Percentiles rank a stretch among this genome's conserved stretches.
Evolutionary conservation across 2,329 filamentous ascomycete genomes (phyloP).

Genomic region (Aspergillus floridensis): DNA sequence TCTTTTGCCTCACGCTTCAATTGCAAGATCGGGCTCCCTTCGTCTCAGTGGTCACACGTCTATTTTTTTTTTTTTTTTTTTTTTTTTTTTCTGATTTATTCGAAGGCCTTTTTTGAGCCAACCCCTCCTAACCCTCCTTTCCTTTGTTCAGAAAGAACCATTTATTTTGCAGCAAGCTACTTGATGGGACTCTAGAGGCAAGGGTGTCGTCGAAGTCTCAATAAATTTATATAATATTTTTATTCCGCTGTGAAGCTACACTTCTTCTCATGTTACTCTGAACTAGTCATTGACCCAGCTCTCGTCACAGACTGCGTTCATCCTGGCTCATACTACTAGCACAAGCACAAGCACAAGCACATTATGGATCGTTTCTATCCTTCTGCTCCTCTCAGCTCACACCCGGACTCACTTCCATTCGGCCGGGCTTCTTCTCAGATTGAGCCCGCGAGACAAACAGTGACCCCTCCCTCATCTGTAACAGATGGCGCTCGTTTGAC

Average conservation of each 20-base stretch:
- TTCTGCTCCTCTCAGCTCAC: slow-evolving; percentile 18
- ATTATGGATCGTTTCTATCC: slow-evolving; percentile 26
- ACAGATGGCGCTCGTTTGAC: slow-evolving; percentile 14
- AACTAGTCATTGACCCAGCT: slow-evolving; percentile 1
- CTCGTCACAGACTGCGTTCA: neutral
- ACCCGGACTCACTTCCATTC: slow-evolving; percentile 23
- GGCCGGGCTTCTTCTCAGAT: slow-evolving; percentile 22
- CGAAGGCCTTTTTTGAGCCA: neutral
- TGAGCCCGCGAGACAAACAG: slow-evolving; percentile 20
- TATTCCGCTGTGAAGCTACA: neutral
- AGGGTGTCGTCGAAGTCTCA: slow-evolving; percentile 1
- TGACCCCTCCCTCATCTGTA: slow-evolving; percentile 11
- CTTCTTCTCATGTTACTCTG: neutral
- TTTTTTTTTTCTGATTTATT: slow-evolving; percentile 9
- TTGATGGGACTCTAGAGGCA: neutral
- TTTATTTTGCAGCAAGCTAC: neutral
- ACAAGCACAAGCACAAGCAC: slow-evolving; percentile 6
- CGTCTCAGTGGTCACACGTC: slow-evolving; percentile 20
- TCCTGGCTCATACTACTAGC: neutral
- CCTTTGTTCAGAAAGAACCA: neutral
- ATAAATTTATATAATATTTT: slow-evolving; percentile 3
- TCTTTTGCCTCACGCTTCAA: slow-evolving; percentile 20
- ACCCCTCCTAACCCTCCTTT: slow-evolving; percentile 1
- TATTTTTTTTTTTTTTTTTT: slow-evolving; percentile 16
- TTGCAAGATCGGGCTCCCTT: slow-evolving; percentile 4